Base-by-base conservation (phyloP, 148 eudicot species). In the Fagopyrum esculentum region DNA sequence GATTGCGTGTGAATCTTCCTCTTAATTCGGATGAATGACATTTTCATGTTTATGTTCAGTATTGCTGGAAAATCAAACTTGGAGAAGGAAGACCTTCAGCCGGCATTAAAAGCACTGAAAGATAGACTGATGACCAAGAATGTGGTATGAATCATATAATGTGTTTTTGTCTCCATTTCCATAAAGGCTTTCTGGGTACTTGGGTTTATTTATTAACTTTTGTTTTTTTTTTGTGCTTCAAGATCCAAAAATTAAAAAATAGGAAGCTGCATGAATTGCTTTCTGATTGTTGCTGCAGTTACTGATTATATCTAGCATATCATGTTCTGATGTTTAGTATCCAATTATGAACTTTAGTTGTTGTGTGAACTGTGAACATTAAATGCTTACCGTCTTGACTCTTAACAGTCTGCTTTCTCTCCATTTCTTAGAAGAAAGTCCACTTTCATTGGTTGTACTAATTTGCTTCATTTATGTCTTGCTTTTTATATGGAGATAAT, bases 81-180 rank as follows among this genome's bases (percentile, higher is more conserved):
- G 88, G 97, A 92, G 79, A 92, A 89, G 85, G 82, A 89, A 73
- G 98, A 95, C 77, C 83, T 95, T 45, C 91, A 85, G 85, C 97
- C 97, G 76, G 97, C 98, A 80, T 82, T 95, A 75, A 90, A 87
- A 83, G 97, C 92, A 77, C 86, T 95, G 26, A 95, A 95, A 83
- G 98, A 95, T 78, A 88, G 93, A 87, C 87, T 95, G 16, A 95
- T 95, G 98, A 90, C 96, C 73, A 95, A 95, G 88, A 95, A 95
- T 81, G 98, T 95, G 98, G 98, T 94, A 91, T 76, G 40, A 35
- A 35, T 35, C 3, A 35, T 35, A 35, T 35, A 35, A 35, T 1
- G 40, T 35, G 2, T 35, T 35, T 10, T 3, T 66, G 71, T 0
- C 15, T 66, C 43, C 46, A 35, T 22, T 66, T 66, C 4, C 45